Evolutionary conservation across 768 basidiomycete genomes (phyloP).

Genomic region (Leucosporidium scottii): DNA sequence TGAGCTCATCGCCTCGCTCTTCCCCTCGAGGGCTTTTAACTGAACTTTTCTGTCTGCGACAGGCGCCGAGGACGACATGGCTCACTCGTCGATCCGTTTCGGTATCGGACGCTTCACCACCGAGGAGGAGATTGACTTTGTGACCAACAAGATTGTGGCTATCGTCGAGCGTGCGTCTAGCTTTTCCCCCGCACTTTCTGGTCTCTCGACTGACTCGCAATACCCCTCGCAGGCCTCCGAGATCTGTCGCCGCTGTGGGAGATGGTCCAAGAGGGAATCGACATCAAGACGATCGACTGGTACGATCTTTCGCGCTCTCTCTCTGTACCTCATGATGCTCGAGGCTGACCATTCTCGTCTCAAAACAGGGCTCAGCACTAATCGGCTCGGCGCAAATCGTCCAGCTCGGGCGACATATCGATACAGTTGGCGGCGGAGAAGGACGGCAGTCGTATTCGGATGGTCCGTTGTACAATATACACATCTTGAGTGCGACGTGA

Average conservation of each 20-base stretch:
- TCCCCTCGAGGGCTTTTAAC: neutral
- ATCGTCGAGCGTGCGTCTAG: conserved; percentile 52
- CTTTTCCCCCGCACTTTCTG: neutral
- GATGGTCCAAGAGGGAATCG: conserved; percentile 99
- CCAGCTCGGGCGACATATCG: no score
- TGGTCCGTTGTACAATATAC: no score
- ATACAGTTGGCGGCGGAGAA: no score
- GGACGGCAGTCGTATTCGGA: no score
- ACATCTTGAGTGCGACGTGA: no score
- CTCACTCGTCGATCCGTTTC: conserved; percentile 93
- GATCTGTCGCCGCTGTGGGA: conserved; percentile 99
- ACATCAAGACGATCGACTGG: conserved; percentile 76
- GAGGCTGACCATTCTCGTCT: neutral
- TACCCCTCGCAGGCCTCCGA: conserved; percentile 53
- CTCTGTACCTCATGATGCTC: no score
- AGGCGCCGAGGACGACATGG: conserved; percentile 97
- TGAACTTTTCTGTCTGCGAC: conserved; percentile 33
- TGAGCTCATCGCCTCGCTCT: conserved; percentile 38
- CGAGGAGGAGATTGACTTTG: conserved; percentile 91
- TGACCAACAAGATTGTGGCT: conserved; percentile 73
- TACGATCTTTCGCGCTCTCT: neutral
- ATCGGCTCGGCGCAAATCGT: no score
- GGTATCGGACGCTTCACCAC: conserved; percentile 98
- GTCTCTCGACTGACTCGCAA: neutral
- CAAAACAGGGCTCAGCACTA: neutral